Base-by-base conservation (phyloP, 202 grass and related monocot genomes). In the Zoysia matrella region DNA sequence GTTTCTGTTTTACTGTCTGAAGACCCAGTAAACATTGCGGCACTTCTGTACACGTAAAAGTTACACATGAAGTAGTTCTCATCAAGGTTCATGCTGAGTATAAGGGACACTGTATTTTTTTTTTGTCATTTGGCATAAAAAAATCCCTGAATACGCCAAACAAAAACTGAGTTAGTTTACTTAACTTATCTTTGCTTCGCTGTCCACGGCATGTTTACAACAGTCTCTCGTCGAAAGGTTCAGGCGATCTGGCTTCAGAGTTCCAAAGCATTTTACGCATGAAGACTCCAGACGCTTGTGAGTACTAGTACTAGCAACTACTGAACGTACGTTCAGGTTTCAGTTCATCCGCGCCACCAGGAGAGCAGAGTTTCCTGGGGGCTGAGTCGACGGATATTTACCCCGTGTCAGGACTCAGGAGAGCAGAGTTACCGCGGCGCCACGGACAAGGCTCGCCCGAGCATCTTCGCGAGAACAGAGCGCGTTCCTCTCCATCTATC, bases 101-200 rank as follows among this genome's bases (percentile, higher is more conserved):
- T 43, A 14, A 48, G 16, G 30, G 52, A 10, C 12, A 50, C 30
- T 36, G 30, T 36, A 36, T 36, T 36, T 1, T 36, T 36, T 11
- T 79, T 72, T 14, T 47, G n/a, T 40, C 66, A n/a, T 51, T 52
- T 56, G 56, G 48, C 40, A 47, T 3, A 71, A 78, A 63, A 84
- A 53, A 70, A 70, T 15, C 40, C 48, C 8, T 0, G 3, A 4
- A 22, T 5, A 48, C 36, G 11, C 36, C 55, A 46, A 54, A 58
- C 2, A 36, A 14, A 47, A 46, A 14, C 10, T 5, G 47, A 76
- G 7, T 63, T 71, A 47, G 2, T 52, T 52, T 30, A 16, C 65
- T 43, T 1, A 60, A 69, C 45, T 61, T 0, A 16, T 40, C 48
- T 18, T 36, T 42, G 12, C 12, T n/a, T 16, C 58, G 47, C 18